Conservation (phyloP, 2,329 filamentous ascomycete species). For the Capronia epimyces region DNA sequence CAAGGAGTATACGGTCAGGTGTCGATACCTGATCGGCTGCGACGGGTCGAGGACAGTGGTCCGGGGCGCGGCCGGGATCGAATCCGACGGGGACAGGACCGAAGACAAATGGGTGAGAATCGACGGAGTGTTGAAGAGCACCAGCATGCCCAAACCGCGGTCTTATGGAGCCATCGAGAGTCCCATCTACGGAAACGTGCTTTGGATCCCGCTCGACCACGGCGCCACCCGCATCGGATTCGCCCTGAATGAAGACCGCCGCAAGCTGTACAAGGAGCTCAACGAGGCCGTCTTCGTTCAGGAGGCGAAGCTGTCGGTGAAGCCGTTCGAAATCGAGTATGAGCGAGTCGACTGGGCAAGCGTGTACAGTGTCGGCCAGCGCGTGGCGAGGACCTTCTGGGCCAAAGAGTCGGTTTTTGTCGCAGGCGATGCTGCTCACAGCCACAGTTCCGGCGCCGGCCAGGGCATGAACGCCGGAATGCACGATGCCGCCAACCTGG, state of each 20-base stretch:
- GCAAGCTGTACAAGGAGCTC: slow-evolving; percentile 35
- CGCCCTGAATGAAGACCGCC: slow-evolving; percentile 43
- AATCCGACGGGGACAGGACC: slow-evolving; percentile 47
- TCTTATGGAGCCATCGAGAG: slow-evolving; percentile 49
- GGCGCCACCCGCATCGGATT: slow-evolving; percentile 52
- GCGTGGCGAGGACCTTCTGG: slow-evolving; percentile 31
- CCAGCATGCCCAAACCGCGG: slow-evolving; percentile 46
- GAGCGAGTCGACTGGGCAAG: slow-evolving; percentile 43
- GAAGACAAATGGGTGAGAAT: slow-evolving; percentile 53
- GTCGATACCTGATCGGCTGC: slow-evolving; percentile 49
- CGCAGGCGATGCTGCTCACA: slow-evolving; percentile 26
- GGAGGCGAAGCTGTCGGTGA: slow-evolving; percentile 38
- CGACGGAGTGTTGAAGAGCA: slow-evolving; percentile 45
- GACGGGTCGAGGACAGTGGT: slow-evolving; percentile 51
- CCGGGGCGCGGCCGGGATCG: slow-evolving; percentile 42
- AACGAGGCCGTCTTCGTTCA: slow-evolving; percentile 36
- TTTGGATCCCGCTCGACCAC: slow-evolving; percentile 52
- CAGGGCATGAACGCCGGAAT: slow-evolving; percentile 29
- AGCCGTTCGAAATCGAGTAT: slow-evolving; percentile 39
- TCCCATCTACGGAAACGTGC: slow-evolving; percentile 50
- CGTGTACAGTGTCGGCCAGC: slow-evolving; percentile 42
- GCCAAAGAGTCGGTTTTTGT: slow-evolving; percentile 24
- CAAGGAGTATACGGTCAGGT: slow-evolving; percentile 32
- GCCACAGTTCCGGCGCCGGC: slow-evolving; percentile 27
- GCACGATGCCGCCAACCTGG: slow-evolving; percentile 27